Evolutionary conservation across 768 basidiomycete genomes (phyloP).

Genomic region (Panellus pusillus): DNA sequence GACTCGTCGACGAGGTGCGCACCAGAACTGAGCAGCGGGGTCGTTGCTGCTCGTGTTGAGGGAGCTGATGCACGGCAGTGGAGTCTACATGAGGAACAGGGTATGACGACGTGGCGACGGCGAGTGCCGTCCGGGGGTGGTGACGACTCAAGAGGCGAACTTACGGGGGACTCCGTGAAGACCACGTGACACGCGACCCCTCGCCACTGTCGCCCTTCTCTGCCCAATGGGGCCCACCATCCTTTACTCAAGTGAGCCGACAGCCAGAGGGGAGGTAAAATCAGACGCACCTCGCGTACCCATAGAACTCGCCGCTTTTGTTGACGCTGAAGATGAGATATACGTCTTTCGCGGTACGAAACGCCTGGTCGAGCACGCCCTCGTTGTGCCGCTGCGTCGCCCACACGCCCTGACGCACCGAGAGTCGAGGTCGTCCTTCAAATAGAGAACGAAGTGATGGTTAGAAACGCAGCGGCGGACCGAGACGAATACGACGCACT

Average conservation of each 20-base stretch:
- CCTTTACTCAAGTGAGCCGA: slow-evolving; percentile 35
- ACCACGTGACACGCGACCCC: slow-evolving; percentile 50
- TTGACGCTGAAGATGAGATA: slow-evolving; percentile 91
- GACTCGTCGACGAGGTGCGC: slow-evolving; percentile 7
- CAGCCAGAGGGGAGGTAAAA: neutral
- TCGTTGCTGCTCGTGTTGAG: neutral
- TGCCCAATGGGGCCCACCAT: slow-evolving; percentile 68
- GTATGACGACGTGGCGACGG: neutral
- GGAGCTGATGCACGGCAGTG: neutral
- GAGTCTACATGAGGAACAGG: neutral
- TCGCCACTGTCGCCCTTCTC: slow-evolving; percentile 34
- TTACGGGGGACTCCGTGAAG: slow-evolving; percentile 33
- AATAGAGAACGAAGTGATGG: neutral
- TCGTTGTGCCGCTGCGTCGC: slow-evolving; percentile 94
- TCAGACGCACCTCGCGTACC: slow-evolving; percentile 76
- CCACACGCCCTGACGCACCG: slow-evolving; percentile 80
- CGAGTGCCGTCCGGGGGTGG: neutral
- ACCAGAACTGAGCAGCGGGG: slow-evolving; percentile 4
- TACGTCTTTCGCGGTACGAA: slow-evolving; percentile 85
- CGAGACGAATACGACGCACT: slow-evolving; percentile 39
- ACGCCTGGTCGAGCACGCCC: slow-evolving; percentile 88
- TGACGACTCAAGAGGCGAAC: neutral
- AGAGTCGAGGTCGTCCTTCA: slow-evolving; percentile 77
- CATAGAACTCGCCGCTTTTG: slow-evolving; percentile 92
- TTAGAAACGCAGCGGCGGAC: neutral